Evolutionary conservation across 306 rosid species (phyloP), one percentile per base, ranked within the genome.

Genomic region (Vachellia pachyceras): DNA sequence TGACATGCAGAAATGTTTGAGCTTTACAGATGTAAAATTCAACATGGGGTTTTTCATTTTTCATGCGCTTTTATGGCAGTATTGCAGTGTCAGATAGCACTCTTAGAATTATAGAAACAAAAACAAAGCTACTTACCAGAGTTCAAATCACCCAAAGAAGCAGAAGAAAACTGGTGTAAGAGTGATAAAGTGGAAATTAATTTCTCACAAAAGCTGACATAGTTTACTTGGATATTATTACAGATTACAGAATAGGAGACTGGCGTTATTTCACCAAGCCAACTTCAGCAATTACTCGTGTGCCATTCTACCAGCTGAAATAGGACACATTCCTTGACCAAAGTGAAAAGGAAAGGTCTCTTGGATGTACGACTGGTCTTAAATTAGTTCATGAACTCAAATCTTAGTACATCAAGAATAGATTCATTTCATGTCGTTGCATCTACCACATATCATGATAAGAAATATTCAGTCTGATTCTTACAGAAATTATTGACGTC

Each of bases 301-400:
- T n/a, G 64, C 45, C 73, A 77, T 39, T 41, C 36, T 69, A 69
- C 82, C 10, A 42, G 68, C 57, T 78, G 76, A 68, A 15, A 78
- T 39, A 41, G 45, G 60, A 71, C 0, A 23, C 76, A 71, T 45
- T 40, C 36, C 81, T 66, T 12, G 80, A n/a, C 73, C 73, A 76
- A 76, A 65, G 44, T 63, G 63, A 49, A 47, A 66, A 46, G 3
- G 11, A 37, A 23, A 49, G 50, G 13, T 40, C 80, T 52, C 79
- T 25, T 73, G 54, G 47, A 45, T 22, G 60, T 40, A 46, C 23
- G 50, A 47, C 49, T 25, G 47, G 18, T 46, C 54, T 67, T 45
- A 33, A 44, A 67, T 58, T 57, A 22, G 70, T 36, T 37, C 5
- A 67, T 29, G 78, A 61, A 64, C 45, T 66, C 58, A 66, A 55